Conservation (phyloP, 108 stramenopile genomes). For the Mayamaea pseudoterrestris region DNA sequence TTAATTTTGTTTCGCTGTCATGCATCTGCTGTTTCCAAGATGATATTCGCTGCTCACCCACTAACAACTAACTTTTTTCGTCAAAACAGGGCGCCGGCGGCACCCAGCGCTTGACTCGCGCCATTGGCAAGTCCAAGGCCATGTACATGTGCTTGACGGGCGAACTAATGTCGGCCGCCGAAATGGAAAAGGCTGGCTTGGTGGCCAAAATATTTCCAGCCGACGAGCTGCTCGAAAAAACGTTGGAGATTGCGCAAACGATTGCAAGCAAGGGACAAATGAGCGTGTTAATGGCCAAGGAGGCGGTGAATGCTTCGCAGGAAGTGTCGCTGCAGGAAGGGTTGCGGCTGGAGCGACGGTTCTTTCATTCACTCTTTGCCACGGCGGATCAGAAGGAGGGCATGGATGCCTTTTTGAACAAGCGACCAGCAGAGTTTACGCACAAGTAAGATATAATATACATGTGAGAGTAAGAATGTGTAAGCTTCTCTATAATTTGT, state of each 20-base stretch:
- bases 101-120: constrained; percentile 91
- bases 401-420: constrained; percentile 90
- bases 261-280: constrained; percentile 88
- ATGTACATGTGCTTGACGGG: constrained; percentile 98
- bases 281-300: constrained; percentile 81
- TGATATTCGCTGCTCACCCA: too few relatives aligned
- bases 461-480: too few relatives aligned
- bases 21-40: too few relatives aligned
- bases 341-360: constrained; percentile 86
- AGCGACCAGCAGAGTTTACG: constrained; percentile 71
- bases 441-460: constrained; percentile 38
- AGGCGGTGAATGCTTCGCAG: constrained; percentile 94
- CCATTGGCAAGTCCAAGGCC: constrained; percentile 95
- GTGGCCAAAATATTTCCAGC: constrained; percentile 82
- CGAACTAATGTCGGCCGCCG: constrained; percentile 77
- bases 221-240: constrained; percentile 70
- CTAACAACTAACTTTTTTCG: too few relatives aligned
- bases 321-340: constrained; percentile 90
- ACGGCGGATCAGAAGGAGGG: constrained; percentile 98
- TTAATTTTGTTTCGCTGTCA: too few relatives aligned
- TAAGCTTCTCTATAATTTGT: too few relatives aligned
- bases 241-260: constrained; percentile 76
- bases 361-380: constrained; percentile 96
- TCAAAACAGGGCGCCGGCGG: constrained; percentile 92
- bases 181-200: constrained; percentile 80